A percentile compares a stretch with the other conserved stretches of the same genome.
These are phyloP conservation scores for Populus hybrid DNA, from an alignment of 441 rosid genomes.

Conservation along the genomic window DNA sequence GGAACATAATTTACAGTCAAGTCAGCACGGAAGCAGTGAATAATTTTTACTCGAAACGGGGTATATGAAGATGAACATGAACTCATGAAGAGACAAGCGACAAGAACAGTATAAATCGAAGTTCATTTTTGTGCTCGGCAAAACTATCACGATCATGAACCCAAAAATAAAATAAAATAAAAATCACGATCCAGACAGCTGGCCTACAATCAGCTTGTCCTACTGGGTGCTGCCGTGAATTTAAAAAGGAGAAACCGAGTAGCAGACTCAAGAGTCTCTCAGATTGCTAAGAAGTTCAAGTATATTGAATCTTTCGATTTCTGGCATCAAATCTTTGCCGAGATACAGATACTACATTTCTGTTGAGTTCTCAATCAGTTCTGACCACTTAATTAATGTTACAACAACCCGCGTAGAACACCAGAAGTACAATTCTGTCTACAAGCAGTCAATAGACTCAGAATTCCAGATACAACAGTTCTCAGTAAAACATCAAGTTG, in stretches of 20 bases:
- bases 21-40: not conserved
- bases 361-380: constrained; percentile 18
- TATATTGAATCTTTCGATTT: constrained; percentile 13
- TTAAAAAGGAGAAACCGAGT: not conserved
- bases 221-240: not conserved
- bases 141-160: not conserved
- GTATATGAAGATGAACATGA: not conserved
- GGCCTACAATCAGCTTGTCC: not conserved
- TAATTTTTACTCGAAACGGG: not conserved
- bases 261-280: not conserved
- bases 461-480: constrained; percentile 25
- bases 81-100: not conserved
- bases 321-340: not conserved
- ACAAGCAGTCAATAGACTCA: constrained; percentile 32
- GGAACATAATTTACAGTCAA: not conserved
- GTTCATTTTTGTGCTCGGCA: not conserved
- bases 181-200: not conserved
- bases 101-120: not conserved
- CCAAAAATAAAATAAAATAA: too few relatives aligned
- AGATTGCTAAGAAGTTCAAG: not conserved
- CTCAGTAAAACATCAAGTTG: constrained; percentile 34
- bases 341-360: constrained; percentile 21
- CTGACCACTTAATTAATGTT: constrained; percentile 21
- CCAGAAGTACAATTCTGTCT: constrained; percentile 14
- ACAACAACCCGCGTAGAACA: constrained; percentile 19